A percentile compares a stretch with the other conserved stretches of the same genome.
Conservation (phyloP, 345 rosid species). For the Eucalyptus erythrocorys region DNA sequence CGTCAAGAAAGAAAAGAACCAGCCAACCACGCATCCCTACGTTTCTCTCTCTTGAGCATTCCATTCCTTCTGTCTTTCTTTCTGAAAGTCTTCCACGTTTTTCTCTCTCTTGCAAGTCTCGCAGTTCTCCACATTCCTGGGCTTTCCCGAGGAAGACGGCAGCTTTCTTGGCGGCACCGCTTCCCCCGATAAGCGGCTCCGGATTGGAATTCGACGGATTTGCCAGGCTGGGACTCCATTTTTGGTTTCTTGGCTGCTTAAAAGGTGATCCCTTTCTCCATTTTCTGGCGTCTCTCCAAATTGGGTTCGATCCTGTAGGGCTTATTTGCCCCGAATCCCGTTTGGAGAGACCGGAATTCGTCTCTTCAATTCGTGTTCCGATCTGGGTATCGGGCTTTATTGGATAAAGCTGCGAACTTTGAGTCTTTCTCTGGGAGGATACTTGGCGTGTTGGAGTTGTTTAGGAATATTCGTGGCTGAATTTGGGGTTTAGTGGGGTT, state of each 20-base stretch:
- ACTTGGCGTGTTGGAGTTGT: constrained; percentile 1
- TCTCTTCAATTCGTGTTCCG: neutral
- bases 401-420: neutral
- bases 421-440: neutral
- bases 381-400: neutral
- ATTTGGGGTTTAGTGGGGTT: neutral
- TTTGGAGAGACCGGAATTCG: constrained; percentile 7
- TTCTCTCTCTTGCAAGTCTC: neutral
- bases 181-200: constrained; percentile 8
- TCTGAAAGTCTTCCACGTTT: neutral
- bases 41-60: neutral
- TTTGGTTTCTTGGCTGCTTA: neutral
- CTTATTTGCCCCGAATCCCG: constrained; percentile 4
- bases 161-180: neutral
- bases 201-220: neutral
- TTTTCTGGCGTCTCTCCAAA: constrained; percentile 9
- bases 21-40: neutral
- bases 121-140: neutral
- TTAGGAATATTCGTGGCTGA: neutral
- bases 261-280: neutral
- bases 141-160: constrained; percentile 1
- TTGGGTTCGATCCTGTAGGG: constrained; percentile 18
- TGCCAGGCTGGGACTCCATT: neutral
- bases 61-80: neutral
- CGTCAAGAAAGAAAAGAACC: neutral